Conservation (phyloP, 2,329 filamentous ascomycete species). For the Plenodomus tracheiphilus region DNA sequence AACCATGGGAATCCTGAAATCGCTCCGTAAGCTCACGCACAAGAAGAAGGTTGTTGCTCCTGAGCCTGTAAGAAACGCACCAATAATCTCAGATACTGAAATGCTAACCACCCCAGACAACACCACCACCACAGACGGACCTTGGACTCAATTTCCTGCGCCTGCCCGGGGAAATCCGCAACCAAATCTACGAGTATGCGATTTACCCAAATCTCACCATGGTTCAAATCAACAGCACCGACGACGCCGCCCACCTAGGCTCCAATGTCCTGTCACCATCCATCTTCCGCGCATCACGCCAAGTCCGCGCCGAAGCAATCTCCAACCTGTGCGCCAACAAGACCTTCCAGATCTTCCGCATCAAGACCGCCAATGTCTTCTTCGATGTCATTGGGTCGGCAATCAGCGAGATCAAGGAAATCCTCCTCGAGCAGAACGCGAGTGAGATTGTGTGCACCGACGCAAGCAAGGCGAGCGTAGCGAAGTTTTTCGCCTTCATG, state of each 20-base stretch:
- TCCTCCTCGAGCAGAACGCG: conserved; percentile 1
- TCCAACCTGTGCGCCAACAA: conserved; percentile 22
- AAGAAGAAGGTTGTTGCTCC: too few species aligned
- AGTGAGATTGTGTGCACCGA: neutral
- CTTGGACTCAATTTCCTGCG: conserved; percentile 7
- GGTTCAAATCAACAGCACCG: conserved; percentile 6
- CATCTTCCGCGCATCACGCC: conserved; percentile 23
- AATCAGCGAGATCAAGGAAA: conserved; percentile 3
- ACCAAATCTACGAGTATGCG: conserved; percentile 18
- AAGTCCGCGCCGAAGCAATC: conserved; percentile 25
- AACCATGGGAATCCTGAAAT: neutral
- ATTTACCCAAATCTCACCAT: conserved; percentile 12
- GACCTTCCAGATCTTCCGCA: conserved; percentile 8
- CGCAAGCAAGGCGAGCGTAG: neutral
- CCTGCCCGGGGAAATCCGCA: conserved; percentile 30
- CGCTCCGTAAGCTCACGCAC: neutral
- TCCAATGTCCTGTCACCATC: conserved; percentile 10
- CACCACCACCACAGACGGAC: neutral
- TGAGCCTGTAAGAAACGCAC: neutral
- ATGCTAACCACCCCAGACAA: neutral
- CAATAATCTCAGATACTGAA: neutral
- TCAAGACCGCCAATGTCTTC: conserved; percentile 10
- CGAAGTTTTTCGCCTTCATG: conserved; percentile 1
- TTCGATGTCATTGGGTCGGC: conserved; percentile 6
- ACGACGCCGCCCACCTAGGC: conserved; percentile 10